Evolutionary conservation across 306 rosid genomes (phyloP), one percentile per base, ranked within the genome.

Genomic region (Rubus idaeus): DNA sequence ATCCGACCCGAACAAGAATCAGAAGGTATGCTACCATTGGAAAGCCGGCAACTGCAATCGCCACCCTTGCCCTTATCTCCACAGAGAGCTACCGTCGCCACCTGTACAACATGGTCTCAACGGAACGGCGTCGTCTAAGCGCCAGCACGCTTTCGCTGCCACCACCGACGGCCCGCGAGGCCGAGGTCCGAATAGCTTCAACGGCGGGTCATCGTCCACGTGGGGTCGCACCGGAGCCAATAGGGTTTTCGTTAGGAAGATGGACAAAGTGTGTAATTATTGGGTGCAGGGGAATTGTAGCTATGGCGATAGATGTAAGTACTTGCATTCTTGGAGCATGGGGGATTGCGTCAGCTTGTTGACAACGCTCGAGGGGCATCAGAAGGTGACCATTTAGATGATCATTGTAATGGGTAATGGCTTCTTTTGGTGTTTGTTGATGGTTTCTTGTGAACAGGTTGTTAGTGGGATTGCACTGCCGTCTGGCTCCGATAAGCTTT

Each of bases 11-110:
- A 61, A 41, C 21, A 92, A 69, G 85, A 66, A 73, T 61, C 96
- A 88, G 82, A 91, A 85, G 80, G 99, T 96, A 11, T 96, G 99
- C 82, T 93, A 4, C 82, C 90, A 91, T 77, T 96, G 99, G 99
- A 90, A 87, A 73, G 98, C 98, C 3, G 99, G 99, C n/a, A 88
- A 89, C 79, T 96, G 99, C 85, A 89, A 55, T 35, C 95, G 98
- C 44, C 77, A 78, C 56, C 98, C 98, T 0, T 96, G 99, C 58
- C 88, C 82, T 0, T 96, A 45, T 41, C 89, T 88, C 40, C 99
- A 96, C 80, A 53, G 94, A 37, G 99, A 92, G 76, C 14, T 89
- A 41, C 88, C 88, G 20, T 39, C 81, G 49, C 84, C 83, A 30
- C 35, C 1, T 30, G 35, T 30, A 1, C 35, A 30, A 30, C 35